These are phyloP conservation scores for Picea glauca DNA, from an alignment of 75 land plant species.

Conservation along the genomic window DNA sequence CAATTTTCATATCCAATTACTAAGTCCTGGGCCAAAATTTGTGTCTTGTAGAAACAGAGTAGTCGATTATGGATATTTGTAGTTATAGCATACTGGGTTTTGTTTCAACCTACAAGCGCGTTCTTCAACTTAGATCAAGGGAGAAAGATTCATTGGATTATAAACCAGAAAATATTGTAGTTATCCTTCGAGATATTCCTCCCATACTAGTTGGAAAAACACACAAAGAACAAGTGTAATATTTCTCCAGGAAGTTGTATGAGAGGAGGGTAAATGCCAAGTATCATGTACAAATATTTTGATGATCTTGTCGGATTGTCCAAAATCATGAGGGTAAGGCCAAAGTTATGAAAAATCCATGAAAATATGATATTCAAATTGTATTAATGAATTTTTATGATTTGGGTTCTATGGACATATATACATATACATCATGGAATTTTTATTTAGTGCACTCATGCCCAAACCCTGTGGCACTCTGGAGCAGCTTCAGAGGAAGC, in stretches of 20 bases:
- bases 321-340: no score
- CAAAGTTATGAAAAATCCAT: no score
- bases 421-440: no score
- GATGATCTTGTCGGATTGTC: no score
- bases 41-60: slow-evolving; percentile 15
- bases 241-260: slow-evolving; percentile 63
- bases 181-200: slow-evolving; percentile 83
- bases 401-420: no score
- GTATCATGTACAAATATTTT: no score
- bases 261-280: no score
- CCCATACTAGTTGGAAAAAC: slow-evolving; percentile 31
- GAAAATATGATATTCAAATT: no score
- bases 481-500: no score
- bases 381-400: no score
- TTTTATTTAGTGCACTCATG: no score
- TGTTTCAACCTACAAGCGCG: slow-evolving; percentile 69
- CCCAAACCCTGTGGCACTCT: no score
- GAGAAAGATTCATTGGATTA: slow-evolving; percentile 38
- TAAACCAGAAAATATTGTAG: slow-evolving; percentile 58
- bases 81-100: slow-evolving; percentile 62
- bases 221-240: slow-evolving; percentile 73
- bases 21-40: background rate
- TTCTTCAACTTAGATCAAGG: slow-evolving; percentile 48
- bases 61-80: slow-evolving; percentile 72
- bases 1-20: background rate